These are phyloP conservation scores for Pneumocystis sp. DNA, from an alignment of 1,139 yeast genomes.

Conservation along the genomic window DNA sequence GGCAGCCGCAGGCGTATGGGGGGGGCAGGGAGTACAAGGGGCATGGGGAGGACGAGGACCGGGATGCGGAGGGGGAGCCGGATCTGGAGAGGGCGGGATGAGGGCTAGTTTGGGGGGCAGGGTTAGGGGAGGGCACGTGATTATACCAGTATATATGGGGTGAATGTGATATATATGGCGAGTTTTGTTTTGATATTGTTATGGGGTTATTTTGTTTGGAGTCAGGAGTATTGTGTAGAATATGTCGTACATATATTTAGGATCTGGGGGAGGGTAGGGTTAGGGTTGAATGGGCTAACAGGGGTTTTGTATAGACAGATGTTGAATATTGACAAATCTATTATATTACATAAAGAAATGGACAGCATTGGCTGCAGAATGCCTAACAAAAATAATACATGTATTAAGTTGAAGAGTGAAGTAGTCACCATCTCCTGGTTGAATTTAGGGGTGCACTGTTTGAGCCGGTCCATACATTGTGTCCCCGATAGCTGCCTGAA, in stretches of 20 bases:
- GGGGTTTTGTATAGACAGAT: too few species aligned
- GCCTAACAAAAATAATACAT: neutral
- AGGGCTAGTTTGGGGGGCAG: neutral
- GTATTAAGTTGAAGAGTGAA: neutral
- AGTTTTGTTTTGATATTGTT: neutral
- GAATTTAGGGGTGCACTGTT: neutral
- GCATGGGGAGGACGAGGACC: neutral
- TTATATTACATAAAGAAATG: neutral
- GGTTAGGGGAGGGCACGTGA: neutral
- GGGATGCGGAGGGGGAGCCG: neutral
- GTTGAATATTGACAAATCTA: too few species aligned
- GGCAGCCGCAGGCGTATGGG: neutral
- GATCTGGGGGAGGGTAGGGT: too few species aligned
- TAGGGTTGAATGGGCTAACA: neutral
- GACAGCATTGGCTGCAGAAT: too few species aligned
- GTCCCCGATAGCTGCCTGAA: slow-evolving; percentile 34
- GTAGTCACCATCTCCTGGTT: neutral
- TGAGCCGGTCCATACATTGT: slow-evolving; percentile 11
- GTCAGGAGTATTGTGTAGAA: too few species aligned
- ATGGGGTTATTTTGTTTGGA: neutral
- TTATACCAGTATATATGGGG: neutral
- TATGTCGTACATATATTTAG: too few species aligned
- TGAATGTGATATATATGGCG: neutral
- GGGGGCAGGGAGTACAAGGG: neutral
- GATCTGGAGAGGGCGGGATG: neutral